Base-by-base conservation (phyloP, 805 yeast genomes). In the Yarrowia sp. region DNA sequence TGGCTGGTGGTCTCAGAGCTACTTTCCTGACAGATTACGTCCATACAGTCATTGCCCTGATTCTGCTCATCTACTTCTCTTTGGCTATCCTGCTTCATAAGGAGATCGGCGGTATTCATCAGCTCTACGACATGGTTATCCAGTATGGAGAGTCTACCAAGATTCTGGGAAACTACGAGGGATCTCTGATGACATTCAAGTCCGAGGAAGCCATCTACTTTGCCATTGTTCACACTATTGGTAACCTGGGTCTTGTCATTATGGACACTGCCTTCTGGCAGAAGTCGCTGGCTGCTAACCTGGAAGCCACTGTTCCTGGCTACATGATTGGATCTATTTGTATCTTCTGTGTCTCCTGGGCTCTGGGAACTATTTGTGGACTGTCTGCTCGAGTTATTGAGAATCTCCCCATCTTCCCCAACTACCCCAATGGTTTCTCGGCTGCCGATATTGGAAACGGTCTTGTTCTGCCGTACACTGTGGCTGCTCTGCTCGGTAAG, bases 401-500 rank as follows among this genome's bases (percentile, higher is more conserved):
- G 78, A 75, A 79, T 52, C 80, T 84, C 46, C 89, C 92, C 46
- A 75, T 83, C 7, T 91, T 91, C 85, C 95, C 96, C 73, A 89
- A 92, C 12, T 91, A 87, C 76, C 97, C 97, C 49, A 78, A 83
- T 65, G 81, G 82, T 70, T 81, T 92, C 79, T 79, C 88, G 26
- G 69, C 86, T 10, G 88, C 81, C 19, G 91, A 90, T 76, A 90
- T 91, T 38, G 81, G 85, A 72, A 87, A 91, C 38, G 97, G 97
- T 50, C 81, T 91, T 12, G 76, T 72, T 12, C 66, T 77, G 22
- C 90, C 90, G 8, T 84, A 84, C 71, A 89, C 95, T 35, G 94
- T 96, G 0, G 87, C 85, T 64, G 90, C 95, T 0, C 80, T 91
- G 56, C 80, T 91, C 80, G 97, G 97, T 67, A 89, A 84, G 74